Percentiles rank a stretch among this genome's conserved stretches.
These are phyloP conservation scores for Globisporangium lucens DNA, from an alignment of 352 stramenopile genomes.

Conservation along the genomic window DNA sequence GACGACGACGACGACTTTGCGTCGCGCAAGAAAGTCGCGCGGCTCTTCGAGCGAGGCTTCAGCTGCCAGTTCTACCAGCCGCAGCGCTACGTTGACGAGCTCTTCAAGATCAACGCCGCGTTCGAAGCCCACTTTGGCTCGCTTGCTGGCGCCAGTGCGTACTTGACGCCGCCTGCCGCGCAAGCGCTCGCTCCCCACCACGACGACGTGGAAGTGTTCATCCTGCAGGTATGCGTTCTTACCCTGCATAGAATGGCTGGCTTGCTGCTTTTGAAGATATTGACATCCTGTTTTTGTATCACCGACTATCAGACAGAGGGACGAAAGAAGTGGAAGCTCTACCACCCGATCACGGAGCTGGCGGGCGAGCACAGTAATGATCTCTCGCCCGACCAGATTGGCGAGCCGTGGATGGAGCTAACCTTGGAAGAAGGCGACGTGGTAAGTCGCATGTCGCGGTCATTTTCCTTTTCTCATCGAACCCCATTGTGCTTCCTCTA, in stretches of 20 bases:
- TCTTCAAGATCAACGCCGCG: conserved; percentile 73
- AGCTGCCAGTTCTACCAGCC: conserved; percentile 90
- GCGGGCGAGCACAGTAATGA: conserved; percentile 80
- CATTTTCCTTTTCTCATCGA: neutral
- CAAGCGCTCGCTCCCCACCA: conserved; percentile 86
- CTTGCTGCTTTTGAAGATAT: neutral
- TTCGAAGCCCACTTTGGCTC: conserved; percentile 79
- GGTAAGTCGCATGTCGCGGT: conserved; percentile 17
- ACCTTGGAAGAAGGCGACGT: conserved; percentile 81
- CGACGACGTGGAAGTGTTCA: conserved; percentile 87
- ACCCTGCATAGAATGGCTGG: neutral
- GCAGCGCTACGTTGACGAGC: conserved; percentile 74
- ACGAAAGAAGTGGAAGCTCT: conserved; percentile 88
- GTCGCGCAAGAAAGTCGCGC: conserved; percentile 51
- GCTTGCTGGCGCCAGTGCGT: conserved; percentile 74
- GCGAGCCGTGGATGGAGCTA: conserved; percentile 78
- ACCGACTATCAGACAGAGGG: conserved; percentile 54
- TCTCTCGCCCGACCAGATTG: conserved; percentile 57
- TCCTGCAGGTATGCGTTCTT: conserved; percentile 37
- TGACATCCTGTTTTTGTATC: neutral
- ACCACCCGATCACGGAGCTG: conserved; percentile 67
- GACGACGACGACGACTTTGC: conserved; percentile 38
- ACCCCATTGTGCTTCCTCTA: neutral
- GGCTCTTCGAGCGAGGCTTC: conserved; percentile 62
- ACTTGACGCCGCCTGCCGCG: conserved; percentile 69